Conservation (phyloP, 352 stramenopile genomes). For the Globisporangium canariense region DNA sequence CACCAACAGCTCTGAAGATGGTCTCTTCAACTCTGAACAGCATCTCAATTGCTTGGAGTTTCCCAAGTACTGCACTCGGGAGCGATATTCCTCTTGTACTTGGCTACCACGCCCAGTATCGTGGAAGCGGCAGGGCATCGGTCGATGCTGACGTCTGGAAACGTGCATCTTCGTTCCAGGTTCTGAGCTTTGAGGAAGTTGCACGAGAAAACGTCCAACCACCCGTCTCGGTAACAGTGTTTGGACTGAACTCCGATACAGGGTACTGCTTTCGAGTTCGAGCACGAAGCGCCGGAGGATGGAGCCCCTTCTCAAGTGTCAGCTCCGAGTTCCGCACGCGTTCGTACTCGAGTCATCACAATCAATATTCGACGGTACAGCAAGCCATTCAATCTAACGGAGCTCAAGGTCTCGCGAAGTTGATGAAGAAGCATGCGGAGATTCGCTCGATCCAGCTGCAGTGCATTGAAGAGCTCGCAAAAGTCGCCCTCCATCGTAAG, state of each 20-base stretch:
- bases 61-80: conserved; percentile 6
- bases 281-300: conserved; percentile 54
- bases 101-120: conserved; percentile 59
- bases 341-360: conserved; percentile 26
- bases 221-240: conserved; percentile 28
- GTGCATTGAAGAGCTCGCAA: conserved; percentile 36
- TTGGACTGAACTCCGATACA: conserved; percentile 39
- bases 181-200: conserved; percentile 50
- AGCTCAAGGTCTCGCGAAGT: conserved; percentile 23
- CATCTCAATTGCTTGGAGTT: conserved; percentile 44
- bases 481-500: conserved; percentile 38
- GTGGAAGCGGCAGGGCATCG: conserved; percentile 39
- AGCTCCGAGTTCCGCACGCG: conserved; percentile 38
- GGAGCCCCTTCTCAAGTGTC: conserved; percentile 53
- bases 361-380: conserved; percentile 34
- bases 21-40: conserved; percentile 38
- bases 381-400: conserved; percentile 15
- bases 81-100: conserved; percentile 43
- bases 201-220: conserved; percentile 25
- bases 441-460: conserved; percentile 36
- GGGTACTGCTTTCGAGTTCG: conserved; percentile 61
- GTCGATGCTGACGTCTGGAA: conserved; percentile 37
- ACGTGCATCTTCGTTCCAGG: conserved; percentile 46
- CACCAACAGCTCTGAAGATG: conserved; percentile 30
- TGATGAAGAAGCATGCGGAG: conserved; percentile 44